These are phyloP conservation scores for Mariannaea sp. DNA, from an alignment of 2,329 filamentous ascomycete species.

Conservation along the genomic window DNA sequence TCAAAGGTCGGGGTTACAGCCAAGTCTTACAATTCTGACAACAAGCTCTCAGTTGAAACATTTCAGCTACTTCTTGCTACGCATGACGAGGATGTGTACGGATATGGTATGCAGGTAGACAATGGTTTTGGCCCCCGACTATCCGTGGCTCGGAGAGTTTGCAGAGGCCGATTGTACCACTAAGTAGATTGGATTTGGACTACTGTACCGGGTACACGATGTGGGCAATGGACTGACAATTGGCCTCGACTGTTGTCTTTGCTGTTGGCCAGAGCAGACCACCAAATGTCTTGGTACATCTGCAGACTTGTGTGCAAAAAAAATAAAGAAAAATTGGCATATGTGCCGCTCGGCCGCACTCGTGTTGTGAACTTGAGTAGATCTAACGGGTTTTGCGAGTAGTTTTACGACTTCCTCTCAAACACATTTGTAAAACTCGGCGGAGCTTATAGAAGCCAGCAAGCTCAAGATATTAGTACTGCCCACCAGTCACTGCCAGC, in stretches of 20 bases:
- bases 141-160: constrained; percentile 21
- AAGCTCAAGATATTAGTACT: no score
- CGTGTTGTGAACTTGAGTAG: constrained; percentile 10
- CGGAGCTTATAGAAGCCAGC: no score
- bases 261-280: no score
- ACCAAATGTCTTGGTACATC: no score
- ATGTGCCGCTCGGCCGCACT: background rate
- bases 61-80: background rate
- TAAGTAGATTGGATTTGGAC: constrained; percentile 9
- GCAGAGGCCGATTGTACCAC: constrained; percentile 22
- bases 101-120: background rate
- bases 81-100: background rate
- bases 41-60: background rate
- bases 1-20: background rate
- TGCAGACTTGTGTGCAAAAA: no score
- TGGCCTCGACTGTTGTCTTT: no score
- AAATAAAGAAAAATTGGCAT: no score
- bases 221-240: background rate
- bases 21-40: constrained; percentile 7
- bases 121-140: constrained; percentile 2
- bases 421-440: no score
- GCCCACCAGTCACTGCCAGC: no score
- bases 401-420: no score
- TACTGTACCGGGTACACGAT: constrained; percentile 1
- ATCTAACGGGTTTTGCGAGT: no score